Evolutionary conservation across 2,329 filamentous ascomycete species (phyloP), one percentile per base, ranked within the genome.

Genomic region (Fusarium oxysporum): DNA sequence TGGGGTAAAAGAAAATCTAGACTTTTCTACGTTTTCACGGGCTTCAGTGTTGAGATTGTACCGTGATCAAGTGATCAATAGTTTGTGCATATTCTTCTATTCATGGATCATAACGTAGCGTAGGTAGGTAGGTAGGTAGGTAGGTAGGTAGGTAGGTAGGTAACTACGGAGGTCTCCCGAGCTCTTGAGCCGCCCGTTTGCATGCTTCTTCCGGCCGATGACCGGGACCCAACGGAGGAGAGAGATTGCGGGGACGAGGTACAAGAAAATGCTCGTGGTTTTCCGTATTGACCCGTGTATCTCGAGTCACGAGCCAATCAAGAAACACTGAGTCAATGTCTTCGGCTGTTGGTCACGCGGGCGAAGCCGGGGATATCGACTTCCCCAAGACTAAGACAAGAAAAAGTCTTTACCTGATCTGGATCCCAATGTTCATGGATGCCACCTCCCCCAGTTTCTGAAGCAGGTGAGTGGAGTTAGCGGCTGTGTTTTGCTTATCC

Each of bases 321-420:
- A 25, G 47, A 25, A 2, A 43, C 17, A 25, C 17, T 14, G 19
- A 55, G 48, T 12, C 33, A 25, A 30, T 58, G 58, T 47, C 51
- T 72, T 32, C 13, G 21, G 59, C 59, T 55, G 35, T 25, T 70
- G 51, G 48, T 75, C 65, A 73, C 62, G 68, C 75, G 75, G 75
- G 75, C 72, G 55, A 77, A 77, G 67, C 68, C 75, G 75, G 75
- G 75, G 73, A 65, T 74, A 41, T 51, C 47, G 43, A 67, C 58
- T 72, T 70, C 62, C 62, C 68, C 56, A 41, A 50, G 63, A 43
- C 45, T 54, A 61, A 41, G 23, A 51, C 30, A 51, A 19, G 48
- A 25, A 53, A 47, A 35, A 38, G 45, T 68, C 69, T 73, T 67
- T 71, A 66, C 62, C 66, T 74, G 63, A 69, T 68, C 64, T 25